A percentile compares a stretch with the other conserved stretches of the same genome.
Evolutionary conservation across 2,329 filamentous ascomycete genomes (phyloP).

Genomic region (Gliomastix tumulicola): DNA sequence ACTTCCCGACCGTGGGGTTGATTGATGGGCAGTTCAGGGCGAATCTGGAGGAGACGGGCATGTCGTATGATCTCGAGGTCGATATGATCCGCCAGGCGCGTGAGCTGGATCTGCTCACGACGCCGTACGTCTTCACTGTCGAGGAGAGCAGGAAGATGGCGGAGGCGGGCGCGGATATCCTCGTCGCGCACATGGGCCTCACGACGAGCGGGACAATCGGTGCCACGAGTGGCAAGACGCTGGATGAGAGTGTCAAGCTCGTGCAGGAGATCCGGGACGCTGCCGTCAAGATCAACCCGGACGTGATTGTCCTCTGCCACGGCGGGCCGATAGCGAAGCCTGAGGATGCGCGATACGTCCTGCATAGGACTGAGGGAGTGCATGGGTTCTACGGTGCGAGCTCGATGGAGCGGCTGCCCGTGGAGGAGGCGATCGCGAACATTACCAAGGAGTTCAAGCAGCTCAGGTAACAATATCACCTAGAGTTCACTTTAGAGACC

Average conservation of each 20-base stretch:
- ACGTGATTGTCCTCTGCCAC: constrained; percentile 63
- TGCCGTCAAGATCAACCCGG: constrained; percentile 43
- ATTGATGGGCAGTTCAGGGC: constrained; percentile 62
- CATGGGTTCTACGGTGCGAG: constrained; percentile 68
- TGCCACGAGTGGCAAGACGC: constrained; percentile 49
- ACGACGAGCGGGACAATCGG: constrained; percentile 61
- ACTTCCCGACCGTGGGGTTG: constrained; percentile 67
- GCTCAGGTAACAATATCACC: too few relatives aligned
- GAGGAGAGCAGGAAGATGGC: constrained; percentile 58
- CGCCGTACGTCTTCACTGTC: constrained; percentile 62
- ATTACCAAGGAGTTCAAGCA: constrained; percentile 20
- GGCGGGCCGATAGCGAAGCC: constrained; percentile 61
- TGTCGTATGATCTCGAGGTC: constrained; percentile 62
- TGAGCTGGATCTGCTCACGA: constrained; percentile 55
- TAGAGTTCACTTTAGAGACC: too few relatives aligned
- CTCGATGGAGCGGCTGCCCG: constrained; percentile 62
- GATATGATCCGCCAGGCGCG: constrained; percentile 57
- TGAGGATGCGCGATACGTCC: constrained; percentile 55
- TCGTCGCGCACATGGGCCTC: constrained; percentile 64
- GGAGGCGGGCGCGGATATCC: constrained; percentile 55
- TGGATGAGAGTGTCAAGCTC: constrained; percentile 56
- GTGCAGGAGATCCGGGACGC: constrained; percentile 60
- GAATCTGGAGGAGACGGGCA: constrained; percentile 65
- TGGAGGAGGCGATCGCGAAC: constrained; percentile 55
- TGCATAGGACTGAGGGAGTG: constrained; percentile 53